Evolutionary conservation across 225 moss, liverwort and hornwort species (phyloP).

Genomic region (Pseudisothecium myosuroides): DNA sequence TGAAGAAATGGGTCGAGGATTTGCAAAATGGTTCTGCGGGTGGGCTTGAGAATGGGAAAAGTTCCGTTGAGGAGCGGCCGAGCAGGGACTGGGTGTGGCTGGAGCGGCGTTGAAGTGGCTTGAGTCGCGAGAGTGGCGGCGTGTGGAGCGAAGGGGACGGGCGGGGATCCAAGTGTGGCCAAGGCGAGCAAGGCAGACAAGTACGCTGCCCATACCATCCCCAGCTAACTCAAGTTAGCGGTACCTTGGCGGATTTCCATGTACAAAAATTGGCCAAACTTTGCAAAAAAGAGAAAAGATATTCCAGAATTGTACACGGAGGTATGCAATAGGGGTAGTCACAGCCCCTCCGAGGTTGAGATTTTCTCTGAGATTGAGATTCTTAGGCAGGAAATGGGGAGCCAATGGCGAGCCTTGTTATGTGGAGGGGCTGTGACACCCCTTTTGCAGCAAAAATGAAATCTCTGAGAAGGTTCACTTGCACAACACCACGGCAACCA

Average conservation of each 20-base stretch:
- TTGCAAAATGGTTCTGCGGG: background rate
- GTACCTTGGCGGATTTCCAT: background rate
- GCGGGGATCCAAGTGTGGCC: background rate
- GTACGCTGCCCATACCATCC: background rate
- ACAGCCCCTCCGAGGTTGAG: no score
- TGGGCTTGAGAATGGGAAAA: background rate
- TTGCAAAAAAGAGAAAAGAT: background rate
- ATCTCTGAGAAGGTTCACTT: no score
- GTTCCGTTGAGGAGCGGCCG: background rate
- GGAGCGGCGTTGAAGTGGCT: background rate
- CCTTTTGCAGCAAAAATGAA: no score
- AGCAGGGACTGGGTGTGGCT: background rate
- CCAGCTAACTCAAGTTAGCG: background rate
- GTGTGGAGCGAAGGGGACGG: background rate
- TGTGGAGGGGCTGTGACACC: no score
- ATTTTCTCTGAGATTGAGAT: no score
- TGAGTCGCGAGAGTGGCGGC: background rate
- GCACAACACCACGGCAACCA: no score
- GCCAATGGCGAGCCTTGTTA: no score
- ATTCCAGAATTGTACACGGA: no score
- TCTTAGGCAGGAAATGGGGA: no score
- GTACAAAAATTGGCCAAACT: background rate
- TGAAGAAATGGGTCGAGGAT: background rate
- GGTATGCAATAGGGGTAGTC: no score
- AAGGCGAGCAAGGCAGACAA: background rate